These are phyloP conservation scores for Oemleria cerasiformis DNA, from an alignment of 306 rosid species.

Conservation along the genomic window DNA sequence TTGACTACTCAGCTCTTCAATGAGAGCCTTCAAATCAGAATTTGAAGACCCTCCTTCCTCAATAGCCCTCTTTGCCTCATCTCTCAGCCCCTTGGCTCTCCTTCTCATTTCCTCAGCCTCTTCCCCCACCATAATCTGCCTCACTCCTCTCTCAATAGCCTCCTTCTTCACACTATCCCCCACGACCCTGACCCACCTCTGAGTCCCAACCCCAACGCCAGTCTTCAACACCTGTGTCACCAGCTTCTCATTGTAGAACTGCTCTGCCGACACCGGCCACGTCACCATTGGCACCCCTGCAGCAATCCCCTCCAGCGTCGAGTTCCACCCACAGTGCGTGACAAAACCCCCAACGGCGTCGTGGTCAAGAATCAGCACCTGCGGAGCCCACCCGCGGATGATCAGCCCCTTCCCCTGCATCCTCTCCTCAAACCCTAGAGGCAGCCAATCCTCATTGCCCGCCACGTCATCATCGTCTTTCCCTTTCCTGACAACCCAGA, in stretches of 20 bases:
- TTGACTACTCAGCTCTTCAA: conserved; percentile 9
- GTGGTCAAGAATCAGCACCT: conserved; percentile 41
- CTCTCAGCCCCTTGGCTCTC: conserved; percentile 20
- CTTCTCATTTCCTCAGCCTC: conserved; percentile 36
- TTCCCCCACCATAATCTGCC: conserved; percentile 36
- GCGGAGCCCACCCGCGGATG: conserved; percentile 45
- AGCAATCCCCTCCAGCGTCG: conserved; percentile 35
- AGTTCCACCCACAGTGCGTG: conserved; percentile 57
- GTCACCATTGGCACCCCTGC: conserved; percentile 45
- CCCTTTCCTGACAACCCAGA: conserved; percentile 40
- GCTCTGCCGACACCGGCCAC: conserved; percentile 40
- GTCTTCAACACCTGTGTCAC: conserved; percentile 27
- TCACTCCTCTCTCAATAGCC: conserved; percentile 32
- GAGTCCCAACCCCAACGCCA: conserved; percentile 35
- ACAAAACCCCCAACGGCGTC: conserved; percentile 37
- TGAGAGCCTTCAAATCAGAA: not conserved
- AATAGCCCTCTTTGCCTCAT: conserved; percentile 24
- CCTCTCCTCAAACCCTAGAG: conserved; percentile 41
- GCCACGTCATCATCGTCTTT: not conserved
- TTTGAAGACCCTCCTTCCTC: conserved; percentile 13
- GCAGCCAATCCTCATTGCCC: conserved; percentile 18
- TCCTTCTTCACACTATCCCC: conserved; percentile 33
- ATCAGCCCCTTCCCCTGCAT: conserved; percentile 32
- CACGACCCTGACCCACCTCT: conserved; percentile 14
- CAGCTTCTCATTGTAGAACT: conserved; percentile 44